Evolutionary conservation across 23 red algal species (phyloP).

Genomic region (Gracilaria gracilis): DNA sequence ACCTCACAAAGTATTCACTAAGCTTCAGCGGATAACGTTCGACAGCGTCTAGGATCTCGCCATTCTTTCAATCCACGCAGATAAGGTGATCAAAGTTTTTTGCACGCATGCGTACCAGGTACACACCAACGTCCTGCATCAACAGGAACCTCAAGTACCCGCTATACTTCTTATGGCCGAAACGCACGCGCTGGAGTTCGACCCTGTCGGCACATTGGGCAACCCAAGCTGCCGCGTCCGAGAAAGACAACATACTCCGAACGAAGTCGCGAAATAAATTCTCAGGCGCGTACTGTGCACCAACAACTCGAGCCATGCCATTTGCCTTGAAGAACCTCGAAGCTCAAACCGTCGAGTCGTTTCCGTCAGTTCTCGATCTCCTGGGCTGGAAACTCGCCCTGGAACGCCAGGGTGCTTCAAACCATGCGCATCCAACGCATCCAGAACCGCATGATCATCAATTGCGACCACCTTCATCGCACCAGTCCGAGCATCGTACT

Average conservation of each 20-base stretch:
- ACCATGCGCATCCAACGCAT: not conserved
- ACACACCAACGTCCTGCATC: not conserved
- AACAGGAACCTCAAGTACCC: not conserved
- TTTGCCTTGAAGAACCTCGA: not conserved
- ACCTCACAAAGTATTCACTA: not conserved
- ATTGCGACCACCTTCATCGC: not conserved
- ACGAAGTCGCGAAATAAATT: not conserved
- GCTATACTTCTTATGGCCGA: not conserved
- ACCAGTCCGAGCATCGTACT: not conserved
- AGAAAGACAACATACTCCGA: not conserved
- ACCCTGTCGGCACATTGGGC: not conserved
- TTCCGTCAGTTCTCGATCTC: not conserved
- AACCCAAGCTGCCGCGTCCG: not conserved
- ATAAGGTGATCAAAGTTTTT: not conserved
- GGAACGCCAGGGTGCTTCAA: not conserved
- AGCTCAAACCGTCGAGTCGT: not conserved
- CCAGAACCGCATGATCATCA: not conserved
- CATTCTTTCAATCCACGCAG: not conserved
- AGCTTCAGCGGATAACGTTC: not conserved
- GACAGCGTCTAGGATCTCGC: not conserved
- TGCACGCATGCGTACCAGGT: not conserved
- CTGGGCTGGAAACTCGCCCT: not conserved
- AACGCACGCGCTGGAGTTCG: not conserved
- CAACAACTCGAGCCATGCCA: not conserved
- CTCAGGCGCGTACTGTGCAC: not conserved